Evolutionary conservation across 495 filamentous ascomycete species (phyloP), one percentile per base, ranked within the genome.

Genomic region (Barbatosphaeria neglecta): DNA sequence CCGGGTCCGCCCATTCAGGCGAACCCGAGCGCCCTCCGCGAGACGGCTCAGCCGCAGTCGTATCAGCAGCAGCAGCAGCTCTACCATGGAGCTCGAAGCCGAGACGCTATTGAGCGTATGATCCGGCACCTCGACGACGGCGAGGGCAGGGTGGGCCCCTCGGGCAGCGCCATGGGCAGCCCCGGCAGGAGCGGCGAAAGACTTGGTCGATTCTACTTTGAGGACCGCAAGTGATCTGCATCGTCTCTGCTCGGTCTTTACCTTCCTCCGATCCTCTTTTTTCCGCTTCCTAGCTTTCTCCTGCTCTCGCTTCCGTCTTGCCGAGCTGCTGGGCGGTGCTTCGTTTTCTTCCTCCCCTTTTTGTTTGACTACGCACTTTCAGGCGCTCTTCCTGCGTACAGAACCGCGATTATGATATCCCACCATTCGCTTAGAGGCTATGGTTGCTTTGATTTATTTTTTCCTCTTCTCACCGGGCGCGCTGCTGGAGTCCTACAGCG

Each of bases 141-240:
- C 27, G 68, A 69, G 44, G 58, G 51, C 2, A 55, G 46, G 6
- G 55, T 52, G 5, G 59, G 67, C 45, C 31, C 9, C n/a, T n/a
- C n/a, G 2, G 46, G 27, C 2, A 51, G 61, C 25, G 56, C 66
- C 13, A 25, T 77, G 50, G 61, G 67, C 22, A 68, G 55, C 40
- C 58, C 67, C 0, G 59, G 57, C 22, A 60, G 62, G 35, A 60
- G 57, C 18, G 56, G 57, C 9, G 60, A 70, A 48, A 56, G 62
- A 44, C 51, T 78, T 46, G 75, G 74, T 8, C 69, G 69, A 44
- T 76, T 77, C 54, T 74, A 70, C 44, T 78, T 74, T 47, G 75
- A 77, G 52, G 70, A 66, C 6, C 66, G 64, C 46, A 69, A 67
- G 43, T 67, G 58, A 48, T 37, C n/a, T n/a, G 23, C 27, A 3